Evolutionary conservation across 2,329 filamentous ascomycete species (phyloP), one percentile per base, ranked within the genome.

Genomic region (Ascochyta clinopodiicola): DNA sequence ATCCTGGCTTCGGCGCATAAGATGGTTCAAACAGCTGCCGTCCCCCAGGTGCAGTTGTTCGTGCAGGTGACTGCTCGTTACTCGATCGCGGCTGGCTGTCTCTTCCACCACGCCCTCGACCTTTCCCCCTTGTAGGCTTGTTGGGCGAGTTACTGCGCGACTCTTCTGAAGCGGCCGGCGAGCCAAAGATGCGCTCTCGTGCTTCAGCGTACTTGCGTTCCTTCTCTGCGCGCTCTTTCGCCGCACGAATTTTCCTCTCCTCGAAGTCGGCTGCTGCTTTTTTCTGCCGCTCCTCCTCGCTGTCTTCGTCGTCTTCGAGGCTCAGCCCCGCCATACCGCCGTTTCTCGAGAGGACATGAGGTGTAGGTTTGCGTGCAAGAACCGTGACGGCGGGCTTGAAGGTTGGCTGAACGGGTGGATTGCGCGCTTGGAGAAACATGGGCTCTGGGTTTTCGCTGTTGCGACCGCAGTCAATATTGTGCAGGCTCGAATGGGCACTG

Each of bases 171-270:
- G 75, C 59, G 12, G 68, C 65, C 29, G 74, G 73, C 21, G 85
- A 86, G 19, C 92, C 92, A 75, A 97, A 94, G 51, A 97, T 88
- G 72, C 92, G 89, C 66, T 94, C 91, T 27, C 94, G 84, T 6
- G 88, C 91, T 78, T 96, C 92, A 58, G 96, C 90, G 73, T 97
- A 97, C 57, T 90, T 89, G 52, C 87, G 87, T 79, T 96, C 90
- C 79, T 95, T 96, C 78, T 96, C 92, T 70, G 96, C 92, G 9
- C 87, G 85, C 66, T 96, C 91, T 44, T 85, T 83, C 72, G 92
- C 86, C 48, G 93, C 90, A 69, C 89, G 89, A 22, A 87, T 85
- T 59, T 90, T 87, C 31, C 92, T 84, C 78, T 96, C 89, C 66
- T 94, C 90, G 3, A 88, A 84, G 0, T 86, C 89, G 38, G 86